Percentiles rank a stretch among this genome's conserved stretches.
Conservation (phyloP, 495 filamentous ascomycete genomes). For the Echria macrotheca region DNA sequence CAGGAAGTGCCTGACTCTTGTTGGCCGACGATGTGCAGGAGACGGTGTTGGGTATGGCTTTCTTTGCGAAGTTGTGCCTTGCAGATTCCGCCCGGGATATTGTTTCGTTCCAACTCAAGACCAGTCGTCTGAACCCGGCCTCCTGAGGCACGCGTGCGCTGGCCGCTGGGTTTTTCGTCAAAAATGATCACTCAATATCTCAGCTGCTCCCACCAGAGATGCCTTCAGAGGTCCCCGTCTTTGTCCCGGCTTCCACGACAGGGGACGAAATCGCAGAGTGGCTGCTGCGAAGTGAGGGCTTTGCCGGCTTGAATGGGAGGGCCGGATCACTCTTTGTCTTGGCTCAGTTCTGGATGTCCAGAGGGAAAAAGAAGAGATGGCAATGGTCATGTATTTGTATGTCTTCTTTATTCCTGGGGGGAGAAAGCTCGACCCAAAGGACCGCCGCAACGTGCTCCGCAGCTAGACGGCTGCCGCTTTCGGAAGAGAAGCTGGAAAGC, state of each 20-base stretch:
- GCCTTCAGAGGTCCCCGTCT: too few species aligned
- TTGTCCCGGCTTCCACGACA: conserved; percentile 7
- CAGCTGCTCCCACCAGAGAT: too few species aligned
- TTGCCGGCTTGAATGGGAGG: conserved; percentile 20
- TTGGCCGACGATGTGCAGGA: conserved; percentile 9
- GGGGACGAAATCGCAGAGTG: conserved; percentile 11
- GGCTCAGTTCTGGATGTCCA: conserved; percentile 15
- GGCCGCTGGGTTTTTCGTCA: not conserved
- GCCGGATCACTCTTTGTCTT: conserved; percentile 23
- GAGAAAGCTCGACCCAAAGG: too few species aligned
- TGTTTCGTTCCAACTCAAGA: not conserved
- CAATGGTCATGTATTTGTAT: conserved; percentile 26
- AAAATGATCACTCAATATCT: too few species aligned
- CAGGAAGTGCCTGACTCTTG: conserved; percentile 12
- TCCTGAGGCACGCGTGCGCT: not conserved
- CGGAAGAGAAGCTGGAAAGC: conserved; percentile 24
- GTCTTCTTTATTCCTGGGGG: conserved; percentile 28
- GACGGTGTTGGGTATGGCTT: conserved; percentile 10
- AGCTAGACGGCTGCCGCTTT: conserved; percentile 19
- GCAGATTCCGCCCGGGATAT: conserved; percentile 4
- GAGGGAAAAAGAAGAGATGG: conserved; percentile 18
- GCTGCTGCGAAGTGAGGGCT: conserved; percentile 13
- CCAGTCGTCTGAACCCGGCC: not conserved
- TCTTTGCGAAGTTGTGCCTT: conserved; percentile 15
- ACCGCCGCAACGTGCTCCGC: too few species aligned